phyloP scores from a whole-genome alignment of 129 eudicot species.

The Kitagawia praeruptora region DNA sequence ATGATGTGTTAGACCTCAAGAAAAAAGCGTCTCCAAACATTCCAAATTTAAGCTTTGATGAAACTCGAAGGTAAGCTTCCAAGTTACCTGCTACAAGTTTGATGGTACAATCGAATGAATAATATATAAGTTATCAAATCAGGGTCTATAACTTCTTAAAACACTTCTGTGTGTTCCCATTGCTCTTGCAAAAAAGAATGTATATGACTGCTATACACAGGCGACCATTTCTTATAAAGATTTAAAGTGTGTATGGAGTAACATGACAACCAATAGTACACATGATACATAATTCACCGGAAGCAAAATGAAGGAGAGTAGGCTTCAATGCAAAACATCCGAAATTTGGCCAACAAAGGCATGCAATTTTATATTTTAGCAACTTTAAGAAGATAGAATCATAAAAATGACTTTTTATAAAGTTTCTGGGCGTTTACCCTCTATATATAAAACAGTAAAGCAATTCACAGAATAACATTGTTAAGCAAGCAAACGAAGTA shows the following conservation, averaged over 20 bases:
- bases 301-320: background rate
- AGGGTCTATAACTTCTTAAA: too few relatives aligned
- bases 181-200: too few relatives aligned
- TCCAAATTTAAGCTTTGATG: slow-evolving; percentile 84
- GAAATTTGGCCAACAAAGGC: background rate
- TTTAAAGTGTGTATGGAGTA: background rate
- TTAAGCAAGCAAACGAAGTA: background rate
- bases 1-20: slow-evolving; percentile 32
- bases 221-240: too few relatives aligned
- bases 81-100: slow-evolving; percentile 49
- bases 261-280: background rate
- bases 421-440: background rate
- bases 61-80: slow-evolving; percentile 57
- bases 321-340: background rate
- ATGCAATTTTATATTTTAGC: background rate
- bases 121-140: too few relatives aligned
- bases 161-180: too few relatives aligned
- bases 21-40: slow-evolving; percentile 60
- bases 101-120: too few relatives aligned
- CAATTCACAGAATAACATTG: background rate
- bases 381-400: background rate
- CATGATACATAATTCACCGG: background rate
- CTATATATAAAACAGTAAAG: background rate
- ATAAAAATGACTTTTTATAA: background rate
- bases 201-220: too few relatives aligned